Evolutionary conservation across 352 stramenopile genomes (phyloP), one percentile per base, ranked within the genome.

Genomic region (Globisporangium echinulatum): DNA sequence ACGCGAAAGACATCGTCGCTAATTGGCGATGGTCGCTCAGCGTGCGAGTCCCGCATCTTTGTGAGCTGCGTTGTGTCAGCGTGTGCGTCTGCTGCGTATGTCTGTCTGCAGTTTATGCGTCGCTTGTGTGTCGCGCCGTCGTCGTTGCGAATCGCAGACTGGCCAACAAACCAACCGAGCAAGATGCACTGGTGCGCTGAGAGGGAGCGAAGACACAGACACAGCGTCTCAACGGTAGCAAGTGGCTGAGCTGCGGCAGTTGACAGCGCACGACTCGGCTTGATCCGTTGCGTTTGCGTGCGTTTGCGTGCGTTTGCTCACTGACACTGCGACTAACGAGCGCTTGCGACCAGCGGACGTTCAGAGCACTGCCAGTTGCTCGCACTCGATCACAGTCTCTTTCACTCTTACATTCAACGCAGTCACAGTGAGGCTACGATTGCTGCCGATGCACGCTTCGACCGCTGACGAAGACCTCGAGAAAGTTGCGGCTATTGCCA

Each of bases 401-500:
- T n/a, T n/a, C n/a, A n/a, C n/a, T n/a, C n/a, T n/a, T n/a, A n/a
- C n/a, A n/a, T n/a, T n/a, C n/a, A n/a, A n/a, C n/a, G n/a, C n/a
- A n/a, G n/a, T n/a, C n/a, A n/a, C n/a, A n/a, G n/a, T n/a, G n/a
- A n/a, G n/a, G n/a, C n/a, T n/a, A n/a, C n/a, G n/a, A n/a, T n/a
- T n/a, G 49, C 25, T 52, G 17, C 9, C 36, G 13, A 25, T 79
- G 68, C 33, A 86, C 76, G 25, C 68, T 44, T 25, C 61, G 70
- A 42, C 79, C 79, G 57, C 74, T 81, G 36, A 95, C 83, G 39
- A 90, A 92, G 2, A 96, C 85, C 25, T 75, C 63, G 2, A 44
- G 55, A 59, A 97, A 87, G 56, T 97, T 96, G 60, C 87, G 82
- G 49, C 75, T 84, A 58, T 96, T 86, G 47, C 83, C 88, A 25